These are phyloP conservation scores for Mitragyna speciosa DNA, from an alignment of 257 asterid species.

Conservation along the genomic window DNA sequence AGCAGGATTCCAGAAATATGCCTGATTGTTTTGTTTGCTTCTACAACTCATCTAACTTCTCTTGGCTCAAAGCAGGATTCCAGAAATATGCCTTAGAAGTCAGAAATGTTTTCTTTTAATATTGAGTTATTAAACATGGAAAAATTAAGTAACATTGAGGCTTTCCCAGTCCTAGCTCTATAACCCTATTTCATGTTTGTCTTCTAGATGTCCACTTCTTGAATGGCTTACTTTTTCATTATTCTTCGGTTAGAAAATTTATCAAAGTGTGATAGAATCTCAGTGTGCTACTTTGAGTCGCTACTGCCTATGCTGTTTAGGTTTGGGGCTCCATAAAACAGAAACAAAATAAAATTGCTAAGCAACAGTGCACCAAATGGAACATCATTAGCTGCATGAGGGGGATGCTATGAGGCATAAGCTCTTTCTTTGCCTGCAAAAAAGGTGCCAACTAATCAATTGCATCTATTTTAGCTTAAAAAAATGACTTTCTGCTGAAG, in stretches of 20 bases:
- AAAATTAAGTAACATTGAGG: neutral
- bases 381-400: neutral
- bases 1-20: slow-evolving; percentile 37
- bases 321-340: slow-evolving; percentile 73
- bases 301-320: slow-evolving; percentile 35
- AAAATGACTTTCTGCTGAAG: neutral
- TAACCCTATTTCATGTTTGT: neutral
- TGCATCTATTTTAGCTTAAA: neutral
- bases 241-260: neutral
- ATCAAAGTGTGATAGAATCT: neutral
- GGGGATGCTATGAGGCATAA: neutral
- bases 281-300: slow-evolving; percentile 16
- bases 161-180: neutral
- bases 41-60: slow-evolving; percentile 24
- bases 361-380: slow-evolving; percentile 23
- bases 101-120: slow-evolving; percentile 3
- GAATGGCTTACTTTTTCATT: neutral
- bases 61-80: slow-evolving; percentile 51
- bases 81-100: slow-evolving; percentile 21
- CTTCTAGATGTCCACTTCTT: slow-evolving; percentile 14
- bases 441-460: neutral
- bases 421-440: neutral
- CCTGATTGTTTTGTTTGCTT: slow-evolving; percentile 1
- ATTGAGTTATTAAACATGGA: neutral
- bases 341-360: slow-evolving; percentile 24